Base-by-base conservation (phyloP, 805 yeast species). In the Spencermartinsiella europaea region DNA sequence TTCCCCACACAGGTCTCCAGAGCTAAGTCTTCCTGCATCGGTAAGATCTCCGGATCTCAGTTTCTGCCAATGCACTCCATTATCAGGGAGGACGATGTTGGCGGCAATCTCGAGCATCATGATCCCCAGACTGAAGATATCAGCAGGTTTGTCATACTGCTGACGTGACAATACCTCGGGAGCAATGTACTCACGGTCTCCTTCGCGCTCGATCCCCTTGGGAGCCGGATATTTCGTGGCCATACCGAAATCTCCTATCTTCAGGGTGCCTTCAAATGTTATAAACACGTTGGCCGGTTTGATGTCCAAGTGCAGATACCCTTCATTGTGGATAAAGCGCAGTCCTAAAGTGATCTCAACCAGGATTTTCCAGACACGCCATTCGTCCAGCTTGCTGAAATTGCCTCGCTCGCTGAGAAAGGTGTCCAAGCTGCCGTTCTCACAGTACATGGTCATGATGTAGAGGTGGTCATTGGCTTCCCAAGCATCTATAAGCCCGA, bases 211-310 rank as follows among this genome's bases (percentile, higher is more conserved):
- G 58, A 87, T 82, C 25, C 72, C 73, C 7, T 52, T 48, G 12
- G 67, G 58, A 4, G 59, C 80, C 0, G 98, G 98, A 44, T 80
- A 69, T 54, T 77, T 79, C 2, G 95, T 78, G 4, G 97, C 95
- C 73, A 93, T 79, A 5, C 99, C 99, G 70, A 93, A 93, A 67
- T 93, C 99, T 16, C 96, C 99, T 60, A 93, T 84, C 69, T 91
- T 93, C 57, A 93, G 74, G 25, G 81, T 78, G 22, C 99, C 99
- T 62, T 93, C 98, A 67, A 93, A 93, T 0, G 97, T 88, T 43
- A 93, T 82, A 59, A 93, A 83, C 2, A 93, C 80, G 64, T 93
- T 93, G 1, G 97, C 96, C 0, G 99, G 99, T 66, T 93, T 93
- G 60, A 93, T 67, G 66, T 93, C 99, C 45, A 93, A 69, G 67